A percentile compares a stretch with the other conserved stretches of the same genome.
Conservation (phyloP, 768 basidiomycete genomes). For the Phanerochaete sordida region DNA sequence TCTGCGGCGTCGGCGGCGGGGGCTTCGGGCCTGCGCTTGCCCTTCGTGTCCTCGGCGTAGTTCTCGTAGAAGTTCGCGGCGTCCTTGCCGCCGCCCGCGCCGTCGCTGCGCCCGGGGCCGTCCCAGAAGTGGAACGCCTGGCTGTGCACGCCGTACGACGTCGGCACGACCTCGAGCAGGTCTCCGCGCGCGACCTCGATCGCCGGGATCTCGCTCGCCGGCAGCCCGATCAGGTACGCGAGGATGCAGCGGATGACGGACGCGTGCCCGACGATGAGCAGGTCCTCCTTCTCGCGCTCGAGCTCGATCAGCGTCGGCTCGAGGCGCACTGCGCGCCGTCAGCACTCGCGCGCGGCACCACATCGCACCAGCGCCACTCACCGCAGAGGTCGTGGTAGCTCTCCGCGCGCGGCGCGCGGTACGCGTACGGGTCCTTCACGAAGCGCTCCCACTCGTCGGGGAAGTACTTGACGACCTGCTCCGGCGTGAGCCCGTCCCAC, state of each 20-base stretch:
- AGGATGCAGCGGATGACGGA: slow-evolving; percentile 96
- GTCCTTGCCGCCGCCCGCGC: slow-evolving; percentile 45
- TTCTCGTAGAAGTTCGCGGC: slow-evolving; percentile 87
- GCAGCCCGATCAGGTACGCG: slow-evolving; percentile 89
- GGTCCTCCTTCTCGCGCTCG: slow-evolving; percentile 90
- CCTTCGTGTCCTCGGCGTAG: slow-evolving; percentile 54
- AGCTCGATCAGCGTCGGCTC: slow-evolving; percentile 92
- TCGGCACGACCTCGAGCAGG: slow-evolving; percentile 87
- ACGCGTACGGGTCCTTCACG: slow-evolving; percentile 88
- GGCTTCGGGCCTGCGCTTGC: slow-evolving; percentile 26
- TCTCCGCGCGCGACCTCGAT: slow-evolving; percentile 97
- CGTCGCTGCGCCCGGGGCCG: slow-evolving; percentile 65
- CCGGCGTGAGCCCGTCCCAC: slow-evolving; percentile 93
- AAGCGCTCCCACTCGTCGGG: slow-evolving; percentile 95
- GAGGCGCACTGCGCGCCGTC: slow-evolving; percentile 66
- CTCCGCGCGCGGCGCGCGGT: slow-evolving; percentile 89
- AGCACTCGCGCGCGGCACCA: slow-evolving; percentile 4
- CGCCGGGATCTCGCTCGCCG: slow-evolving; percentile 94
- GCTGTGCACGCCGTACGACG: slow-evolving; percentile 86
- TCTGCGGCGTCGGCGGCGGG: no score
- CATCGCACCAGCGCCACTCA: slow-evolving; percentile 29
- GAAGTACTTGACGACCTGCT: slow-evolving; percentile 85
- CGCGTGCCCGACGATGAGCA: slow-evolving; percentile 95
- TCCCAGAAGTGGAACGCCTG: slow-evolving; percentile 92
- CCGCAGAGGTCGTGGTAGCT: slow-evolving; percentile 95